These are phyloP conservation scores for Ophiostoma quercus DNA, from an alignment of 2,329 filamentous ascomycete species.

Conservation along the genomic window DNA sequence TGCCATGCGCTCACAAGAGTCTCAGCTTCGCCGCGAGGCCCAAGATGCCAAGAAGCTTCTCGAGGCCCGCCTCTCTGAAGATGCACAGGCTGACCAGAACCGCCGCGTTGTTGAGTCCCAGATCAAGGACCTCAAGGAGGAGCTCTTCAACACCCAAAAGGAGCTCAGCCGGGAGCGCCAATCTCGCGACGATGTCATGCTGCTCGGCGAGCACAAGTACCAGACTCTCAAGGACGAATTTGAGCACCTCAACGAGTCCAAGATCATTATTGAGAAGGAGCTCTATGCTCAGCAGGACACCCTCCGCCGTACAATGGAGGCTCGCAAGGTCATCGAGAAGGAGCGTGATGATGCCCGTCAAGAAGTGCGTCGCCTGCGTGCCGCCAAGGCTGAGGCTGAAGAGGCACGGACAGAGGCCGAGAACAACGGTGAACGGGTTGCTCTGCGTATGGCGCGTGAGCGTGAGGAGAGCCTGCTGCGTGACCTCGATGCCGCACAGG, in stretches of 20 bases:
- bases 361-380: constrained; percentile 75
- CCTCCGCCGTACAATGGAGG: constrained; percentile 77
- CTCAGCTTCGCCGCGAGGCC: constrained; percentile 80
- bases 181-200: constrained; percentile 86
- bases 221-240: constrained; percentile 77
- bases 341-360: constrained; percentile 84
- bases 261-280: constrained; percentile 97
- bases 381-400: constrained; percentile 79
- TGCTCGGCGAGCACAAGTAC: constrained; percentile 85
- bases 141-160: constrained; percentile 78
- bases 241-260: constrained; percentile 81
- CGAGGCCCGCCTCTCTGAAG: constrained; percentile 82
- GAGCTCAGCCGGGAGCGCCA: constrained; percentile 88
- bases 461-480: constrained; percentile 70
- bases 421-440: constrained; percentile 69
- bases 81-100: constrained; percentile 76
- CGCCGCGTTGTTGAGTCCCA: constrained; percentile 80
- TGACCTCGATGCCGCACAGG: constrained; percentile 74
- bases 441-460: constrained; percentile 73
- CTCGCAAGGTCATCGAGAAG: constrained; percentile 70
- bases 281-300: constrained; percentile 94
- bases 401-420: constrained; percentile 81
- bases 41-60: constrained; percentile 81
- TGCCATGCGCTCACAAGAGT: constrained; percentile 76
- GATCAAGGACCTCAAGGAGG: constrained; percentile 77